Conservation (phyloP, 306 rosid species). For the Corylus americana region DNA sequence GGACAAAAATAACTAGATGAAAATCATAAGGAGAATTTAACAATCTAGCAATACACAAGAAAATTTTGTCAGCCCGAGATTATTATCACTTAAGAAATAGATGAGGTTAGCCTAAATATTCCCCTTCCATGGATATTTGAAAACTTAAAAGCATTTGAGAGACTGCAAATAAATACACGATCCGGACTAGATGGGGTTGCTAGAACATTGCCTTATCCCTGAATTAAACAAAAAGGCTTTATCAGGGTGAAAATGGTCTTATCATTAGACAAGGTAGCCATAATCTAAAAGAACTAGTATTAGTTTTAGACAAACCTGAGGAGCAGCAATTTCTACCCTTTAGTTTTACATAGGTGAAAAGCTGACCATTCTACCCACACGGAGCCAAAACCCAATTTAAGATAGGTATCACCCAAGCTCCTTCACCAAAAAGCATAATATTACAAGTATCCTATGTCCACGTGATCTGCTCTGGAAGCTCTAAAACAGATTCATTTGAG, state of each 20-base stretch:
- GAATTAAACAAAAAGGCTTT: neutral
- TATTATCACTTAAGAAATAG: neutral
- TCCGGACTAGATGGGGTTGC: constrained; percentile 2
- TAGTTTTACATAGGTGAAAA: constrained; percentile 2
- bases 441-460: neutral
- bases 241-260: neutral
- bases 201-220: neutral
- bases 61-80: neutral
- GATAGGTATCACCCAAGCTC: neutral
- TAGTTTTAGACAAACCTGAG: neutral
- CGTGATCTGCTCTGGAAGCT: neutral
- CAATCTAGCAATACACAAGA: neutral
- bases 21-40: neutral
- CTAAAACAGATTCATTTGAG: neutral
- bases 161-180: neutral
- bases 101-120: neutral
- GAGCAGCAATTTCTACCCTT: neutral
- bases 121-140: constrained; percentile 1
- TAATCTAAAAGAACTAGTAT: neutral
- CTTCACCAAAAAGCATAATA: neutral
- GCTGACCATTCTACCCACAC: neutral
- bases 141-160: neutral
- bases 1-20: constrained; percentile 6
- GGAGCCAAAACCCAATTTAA: neutral
- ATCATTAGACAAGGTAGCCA: neutral